phyloP scores from a whole-genome alignment of 1,284 basidiomycete species.

The Schizopora paradoxa region DNA sequence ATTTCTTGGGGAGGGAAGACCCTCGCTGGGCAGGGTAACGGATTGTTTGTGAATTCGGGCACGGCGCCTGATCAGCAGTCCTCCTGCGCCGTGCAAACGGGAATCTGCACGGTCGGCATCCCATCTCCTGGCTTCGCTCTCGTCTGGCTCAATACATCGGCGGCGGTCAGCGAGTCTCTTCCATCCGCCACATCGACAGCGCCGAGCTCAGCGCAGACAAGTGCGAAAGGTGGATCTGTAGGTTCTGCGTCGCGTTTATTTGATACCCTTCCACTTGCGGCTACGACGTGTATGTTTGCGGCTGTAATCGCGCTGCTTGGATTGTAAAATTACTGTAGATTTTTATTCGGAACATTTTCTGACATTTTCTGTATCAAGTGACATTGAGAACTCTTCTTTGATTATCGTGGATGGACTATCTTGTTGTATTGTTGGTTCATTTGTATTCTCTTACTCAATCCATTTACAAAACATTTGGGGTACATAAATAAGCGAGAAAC shows the following conservation, averaged over 20 bases:
- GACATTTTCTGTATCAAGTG: no score
- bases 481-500: no score
- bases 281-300: not conserved
- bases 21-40: conserved; percentile 36
- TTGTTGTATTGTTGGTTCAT: no score
- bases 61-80: conserved; percentile 36
- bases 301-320: not conserved
- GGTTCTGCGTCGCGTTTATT: not conserved
- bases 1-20: conserved; percentile 52
- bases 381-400: no score
- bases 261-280: not conserved
- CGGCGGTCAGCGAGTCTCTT: not conserved
- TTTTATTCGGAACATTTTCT: no score
- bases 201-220: not conserved
- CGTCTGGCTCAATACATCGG: conserved; percentile 24
- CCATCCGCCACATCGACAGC: not conserved
- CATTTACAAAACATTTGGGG: no score
- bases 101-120: conserved; percentile 37
- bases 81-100: conserved; percentile 28
- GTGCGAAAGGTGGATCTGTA: not conserved
- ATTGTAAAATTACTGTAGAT: no score
- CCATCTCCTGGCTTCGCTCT: conserved; percentile 42
- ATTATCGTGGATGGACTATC: no score
- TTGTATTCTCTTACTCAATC: no score
- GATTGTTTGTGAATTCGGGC: conserved; percentile 34